Evolutionary conservation across 2,329 filamentous ascomycete genomes (phyloP).

Genomic region (Aspergillus arachidicola): DNA sequence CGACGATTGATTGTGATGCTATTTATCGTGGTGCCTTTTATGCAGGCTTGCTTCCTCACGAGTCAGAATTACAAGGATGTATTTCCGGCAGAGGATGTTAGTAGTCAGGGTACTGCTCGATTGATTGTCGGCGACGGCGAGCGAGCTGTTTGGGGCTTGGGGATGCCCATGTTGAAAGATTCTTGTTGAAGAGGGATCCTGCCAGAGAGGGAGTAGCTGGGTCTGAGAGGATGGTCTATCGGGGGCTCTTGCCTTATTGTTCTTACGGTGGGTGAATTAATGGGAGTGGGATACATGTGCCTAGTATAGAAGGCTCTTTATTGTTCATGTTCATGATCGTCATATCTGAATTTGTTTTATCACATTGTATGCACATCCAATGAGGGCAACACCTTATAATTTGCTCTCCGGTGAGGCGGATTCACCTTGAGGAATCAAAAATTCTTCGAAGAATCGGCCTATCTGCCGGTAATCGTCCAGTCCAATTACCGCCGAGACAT

Average conservation of each 20-base stretch:
- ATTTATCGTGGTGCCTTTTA: background rate
- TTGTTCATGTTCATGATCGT: background rate
- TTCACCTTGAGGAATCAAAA: constrained; percentile 26
- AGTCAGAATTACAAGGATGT: background rate
- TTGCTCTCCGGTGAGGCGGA: constrained; percentile 8
- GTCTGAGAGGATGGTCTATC: background rate
- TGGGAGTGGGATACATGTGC: background rate
- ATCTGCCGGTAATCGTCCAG: constrained; percentile 36
- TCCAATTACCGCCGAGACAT: constrained; percentile 43
- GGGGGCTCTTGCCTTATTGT: background rate
- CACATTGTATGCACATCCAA: background rate
- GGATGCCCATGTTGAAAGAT: background rate
- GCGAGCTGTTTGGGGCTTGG: background rate
- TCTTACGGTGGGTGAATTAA: background rate
- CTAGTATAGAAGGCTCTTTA: background rate
- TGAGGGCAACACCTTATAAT: constrained; percentile 5
- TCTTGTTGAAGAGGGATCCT: background rate
- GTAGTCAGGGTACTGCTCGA: background rate
- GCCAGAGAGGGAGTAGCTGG: background rate
- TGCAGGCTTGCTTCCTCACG: background rate
- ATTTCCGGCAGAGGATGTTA: background rate
- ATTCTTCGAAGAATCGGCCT: constrained; percentile 40
- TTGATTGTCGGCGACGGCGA: background rate
- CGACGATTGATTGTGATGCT: background rate
- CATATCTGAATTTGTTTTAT: background rate